Percentiles rank a stretch among this genome's conserved stretches.
Evolutionary conservation across 805 yeast species (phyloP).

Genomic region (Candida germanica): DNA sequence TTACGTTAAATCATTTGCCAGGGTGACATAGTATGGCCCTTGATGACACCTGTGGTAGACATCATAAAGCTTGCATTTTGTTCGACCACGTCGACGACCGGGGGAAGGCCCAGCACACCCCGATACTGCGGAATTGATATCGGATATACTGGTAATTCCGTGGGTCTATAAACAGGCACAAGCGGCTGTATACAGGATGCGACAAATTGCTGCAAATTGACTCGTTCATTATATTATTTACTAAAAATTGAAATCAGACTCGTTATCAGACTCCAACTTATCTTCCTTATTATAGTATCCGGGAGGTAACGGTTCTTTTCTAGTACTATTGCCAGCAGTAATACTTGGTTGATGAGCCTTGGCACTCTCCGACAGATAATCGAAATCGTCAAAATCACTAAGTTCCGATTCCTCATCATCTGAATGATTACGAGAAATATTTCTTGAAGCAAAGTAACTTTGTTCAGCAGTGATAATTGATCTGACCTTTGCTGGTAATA

Average conservation of each 20-base stretch:
- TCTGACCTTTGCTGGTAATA: conserved; percentile 38
- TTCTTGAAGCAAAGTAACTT: conserved; percentile 29
- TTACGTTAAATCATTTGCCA: too few relatives aligned
- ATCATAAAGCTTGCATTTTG: too few relatives aligned
- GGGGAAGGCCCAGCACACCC: too few relatives aligned
- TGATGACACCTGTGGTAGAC: too few relatives aligned
- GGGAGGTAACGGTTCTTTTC: conserved; percentile 8
- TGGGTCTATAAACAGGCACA: too few relatives aligned
- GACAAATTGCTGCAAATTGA: too few relatives aligned
- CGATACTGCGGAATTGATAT: too few relatives aligned
- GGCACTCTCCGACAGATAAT: conserved; percentile 1
- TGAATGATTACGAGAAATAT: conserved; percentile 10
- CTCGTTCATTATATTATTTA: too few relatives aligned
- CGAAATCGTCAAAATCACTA: conserved; percentile 12
- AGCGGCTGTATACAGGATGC: too few relatives aligned
- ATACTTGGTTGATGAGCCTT: neutral
- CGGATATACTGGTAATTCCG: too few relatives aligned
- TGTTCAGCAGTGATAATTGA: conserved; percentile 43
- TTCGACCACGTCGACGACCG: too few relatives aligned
- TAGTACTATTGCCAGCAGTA: neutral
- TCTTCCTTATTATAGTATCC: conserved; percentile 8
- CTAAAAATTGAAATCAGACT: conserved; percentile 16
- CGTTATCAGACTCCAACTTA: conserved; percentile 14
- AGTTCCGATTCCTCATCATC: conserved; percentile 21
- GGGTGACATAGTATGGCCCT: too few relatives aligned